Conservation (phyloP, 2,329 filamentous ascomycete genomes). For the Arachnopeziza araneosa region DNA sequence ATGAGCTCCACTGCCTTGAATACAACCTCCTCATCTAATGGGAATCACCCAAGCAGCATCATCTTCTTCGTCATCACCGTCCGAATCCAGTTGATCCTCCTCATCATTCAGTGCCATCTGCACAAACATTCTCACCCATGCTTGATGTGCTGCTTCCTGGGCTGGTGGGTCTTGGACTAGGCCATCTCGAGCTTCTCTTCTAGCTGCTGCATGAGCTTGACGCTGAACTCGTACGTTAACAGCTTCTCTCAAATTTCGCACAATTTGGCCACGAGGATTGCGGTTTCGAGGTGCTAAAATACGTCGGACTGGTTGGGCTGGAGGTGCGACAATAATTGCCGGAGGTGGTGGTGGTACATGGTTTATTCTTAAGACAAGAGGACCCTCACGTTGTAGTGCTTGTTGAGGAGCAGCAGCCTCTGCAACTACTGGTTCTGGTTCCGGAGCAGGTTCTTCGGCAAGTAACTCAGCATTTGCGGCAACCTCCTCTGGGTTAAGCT, state of each 20-base stretch:
- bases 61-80: constrained; percentile 42
- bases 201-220: constrained; percentile 3
- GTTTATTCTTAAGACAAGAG: constrained; percentile 30
- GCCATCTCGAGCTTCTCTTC: constrained; percentile 9
- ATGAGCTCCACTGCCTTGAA: not conserved
- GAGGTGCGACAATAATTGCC: constrained; percentile 6
- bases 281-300: constrained; percentile 5
- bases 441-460: constrained; percentile 2
- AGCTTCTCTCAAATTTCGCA: not conserved
- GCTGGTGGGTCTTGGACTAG: constrained; percentile 7
- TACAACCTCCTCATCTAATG: constrained; percentile 11
- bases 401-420: constrained; percentile 12
- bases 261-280: constrained; percentile 1
- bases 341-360: constrained; percentile 20
- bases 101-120: constrained; percentile 32
- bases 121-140: constrained; percentile 31
- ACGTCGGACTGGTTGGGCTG: not conserved
- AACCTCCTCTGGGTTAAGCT: constrained; percentile 1
- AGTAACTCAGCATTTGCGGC: not conserved
- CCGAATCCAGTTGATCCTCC: constrained; percentile 29
- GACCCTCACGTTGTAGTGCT: constrained; percentile 27
- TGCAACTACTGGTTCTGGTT: constrained; percentile 1
- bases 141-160: constrained; percentile 22
- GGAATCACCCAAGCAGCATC: constrained; percentile 38
- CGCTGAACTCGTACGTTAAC: constrained; percentile 4